Evolutionary conservation across 2,329 filamentous ascomycete species (phyloP).

Genomic region (Colletotrichum karsti): DNA sequence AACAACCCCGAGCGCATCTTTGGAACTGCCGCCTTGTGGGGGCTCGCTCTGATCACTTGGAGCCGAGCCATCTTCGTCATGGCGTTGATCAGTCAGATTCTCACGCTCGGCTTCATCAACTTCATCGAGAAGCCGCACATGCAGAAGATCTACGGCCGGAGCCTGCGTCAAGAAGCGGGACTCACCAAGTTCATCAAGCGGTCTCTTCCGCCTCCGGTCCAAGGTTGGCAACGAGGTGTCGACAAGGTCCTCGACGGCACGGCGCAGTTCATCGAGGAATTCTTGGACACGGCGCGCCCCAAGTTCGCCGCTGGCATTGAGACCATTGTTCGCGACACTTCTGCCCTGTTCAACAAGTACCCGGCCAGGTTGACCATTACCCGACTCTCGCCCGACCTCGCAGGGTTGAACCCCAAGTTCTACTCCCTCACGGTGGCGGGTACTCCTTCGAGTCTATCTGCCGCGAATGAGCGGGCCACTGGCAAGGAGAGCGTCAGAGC

Average conservation of each 20-base stretch:
- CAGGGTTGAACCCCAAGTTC: slow-evolving; percentile 79
- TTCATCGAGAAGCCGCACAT: slow-evolving; percentile 97
- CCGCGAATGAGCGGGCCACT: slow-evolving; percentile 66
- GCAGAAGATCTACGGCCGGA: slow-evolving; percentile 94
- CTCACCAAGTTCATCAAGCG: slow-evolving; percentile 91
- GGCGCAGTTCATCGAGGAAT: slow-evolving; percentile 88
- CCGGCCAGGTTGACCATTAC: slow-evolving; percentile 87
- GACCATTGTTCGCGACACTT: slow-evolving; percentile 87
- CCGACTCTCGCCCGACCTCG: slow-evolving; percentile 79
- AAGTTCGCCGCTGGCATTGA: slow-evolving; percentile 88
- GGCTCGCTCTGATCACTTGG: slow-evolving; percentile 91
- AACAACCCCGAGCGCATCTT: slow-evolving; percentile 97
- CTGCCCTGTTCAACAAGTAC: slow-evolving; percentile 87
- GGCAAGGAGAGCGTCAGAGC: slow-evolving; percentile 79
- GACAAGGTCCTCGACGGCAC: slow-evolving; percentile 89
- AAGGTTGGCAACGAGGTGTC: slow-evolving; percentile 84
- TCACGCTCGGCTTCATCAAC: slow-evolving; percentile 88
- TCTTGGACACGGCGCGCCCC: slow-evolving; percentile 84
- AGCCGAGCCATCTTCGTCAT: slow-evolving; percentile 87
- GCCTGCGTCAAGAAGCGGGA: slow-evolving; percentile 85
- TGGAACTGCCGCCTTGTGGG: slow-evolving; percentile 95
- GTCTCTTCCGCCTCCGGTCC: slow-evolving; percentile 83
- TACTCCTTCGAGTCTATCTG: slow-evolving; percentile 59
- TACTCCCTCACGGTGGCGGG: slow-evolving; percentile 83
- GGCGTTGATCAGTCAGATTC: slow-evolving; percentile 83